Conservation (phyloP, 257 asterid genomes). For the Gardenia jasminoides region DNA sequence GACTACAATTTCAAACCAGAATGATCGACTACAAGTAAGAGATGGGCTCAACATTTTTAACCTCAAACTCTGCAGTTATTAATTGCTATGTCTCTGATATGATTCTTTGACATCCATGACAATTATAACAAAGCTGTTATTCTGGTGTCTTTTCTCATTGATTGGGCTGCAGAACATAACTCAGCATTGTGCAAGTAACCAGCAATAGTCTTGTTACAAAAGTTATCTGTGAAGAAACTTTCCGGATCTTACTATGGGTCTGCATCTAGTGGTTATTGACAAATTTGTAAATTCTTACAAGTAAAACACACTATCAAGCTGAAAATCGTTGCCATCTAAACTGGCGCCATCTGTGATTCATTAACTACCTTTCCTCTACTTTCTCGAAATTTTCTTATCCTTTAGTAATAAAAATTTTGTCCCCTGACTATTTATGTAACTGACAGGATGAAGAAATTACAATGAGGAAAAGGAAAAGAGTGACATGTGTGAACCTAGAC, state of each 20-base stretch:
- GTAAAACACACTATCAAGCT: not conserved
- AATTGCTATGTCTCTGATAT: not conserved
- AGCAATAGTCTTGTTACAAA: not conserved
- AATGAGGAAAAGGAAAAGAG: constrained; percentile 64
- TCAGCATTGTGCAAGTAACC: not conserved
- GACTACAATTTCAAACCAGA: not conserved
- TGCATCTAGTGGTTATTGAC: not conserved
- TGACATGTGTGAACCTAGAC: constrained; percentile 75
- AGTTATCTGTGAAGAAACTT: not conserved
- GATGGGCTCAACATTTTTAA: not conserved
- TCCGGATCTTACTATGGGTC: not conserved
- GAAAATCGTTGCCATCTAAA: too few species aligned
- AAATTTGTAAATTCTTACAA: not conserved
- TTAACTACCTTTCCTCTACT: constrained; percentile 6
- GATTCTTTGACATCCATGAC: not conserved
- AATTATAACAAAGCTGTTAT: too few species aligned
- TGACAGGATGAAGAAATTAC: constrained; percentile 82
- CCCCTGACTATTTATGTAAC: not conserved
- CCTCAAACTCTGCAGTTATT: not conserved
- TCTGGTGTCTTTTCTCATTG: too few species aligned
- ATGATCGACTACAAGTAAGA: not conserved
- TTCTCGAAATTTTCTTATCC: not conserved
- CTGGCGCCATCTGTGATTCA: not conserved
- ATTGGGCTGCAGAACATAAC: too few species aligned
- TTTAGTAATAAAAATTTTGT: not conserved